These are phyloP conservation scores for Mycena venus DNA, from an alignment of 768 basidiomycete genomes.

Conservation along the genomic window DNA sequence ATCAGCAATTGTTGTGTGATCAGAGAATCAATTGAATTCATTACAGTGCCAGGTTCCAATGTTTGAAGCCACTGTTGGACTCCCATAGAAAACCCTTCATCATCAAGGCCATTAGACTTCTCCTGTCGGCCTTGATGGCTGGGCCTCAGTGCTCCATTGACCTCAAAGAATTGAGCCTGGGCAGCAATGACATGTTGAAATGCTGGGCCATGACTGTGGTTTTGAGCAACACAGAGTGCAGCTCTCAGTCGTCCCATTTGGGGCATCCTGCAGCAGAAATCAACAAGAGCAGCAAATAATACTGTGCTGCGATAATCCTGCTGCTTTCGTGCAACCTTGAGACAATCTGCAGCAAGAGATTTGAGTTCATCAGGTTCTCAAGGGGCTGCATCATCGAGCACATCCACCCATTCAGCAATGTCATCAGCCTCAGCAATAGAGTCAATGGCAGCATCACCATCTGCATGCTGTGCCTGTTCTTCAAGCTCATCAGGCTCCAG, in stretches of 20 bases:
- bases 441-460: background rate
- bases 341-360: background rate
- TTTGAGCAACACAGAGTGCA: too few species aligned
- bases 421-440: background rate
- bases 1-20: background rate
- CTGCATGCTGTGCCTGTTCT: background rate
- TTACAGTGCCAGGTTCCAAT: too few species aligned
- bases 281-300: too few species aligned
- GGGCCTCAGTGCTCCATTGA: too few species aligned
- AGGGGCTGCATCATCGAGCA: background rate
- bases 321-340: background rate
- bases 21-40: too few species aligned
- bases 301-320: background rate
- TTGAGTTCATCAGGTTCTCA: background rate
- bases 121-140: too few species aligned
- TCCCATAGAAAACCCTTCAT: too few species aligned
- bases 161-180: too few species aligned
- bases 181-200: background rate
- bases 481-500: background rate
- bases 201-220: too few species aligned
- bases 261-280: constrained; percentile 2
- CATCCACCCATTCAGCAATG: background rate
- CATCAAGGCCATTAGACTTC: too few species aligned
- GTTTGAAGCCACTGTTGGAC: too few species aligned
- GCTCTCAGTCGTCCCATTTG: too few species aligned